These are phyloP conservation scores for Corylus heterophylla DNA, from an alignment of 306 rosid species.

Conservation along the genomic window DNA sequence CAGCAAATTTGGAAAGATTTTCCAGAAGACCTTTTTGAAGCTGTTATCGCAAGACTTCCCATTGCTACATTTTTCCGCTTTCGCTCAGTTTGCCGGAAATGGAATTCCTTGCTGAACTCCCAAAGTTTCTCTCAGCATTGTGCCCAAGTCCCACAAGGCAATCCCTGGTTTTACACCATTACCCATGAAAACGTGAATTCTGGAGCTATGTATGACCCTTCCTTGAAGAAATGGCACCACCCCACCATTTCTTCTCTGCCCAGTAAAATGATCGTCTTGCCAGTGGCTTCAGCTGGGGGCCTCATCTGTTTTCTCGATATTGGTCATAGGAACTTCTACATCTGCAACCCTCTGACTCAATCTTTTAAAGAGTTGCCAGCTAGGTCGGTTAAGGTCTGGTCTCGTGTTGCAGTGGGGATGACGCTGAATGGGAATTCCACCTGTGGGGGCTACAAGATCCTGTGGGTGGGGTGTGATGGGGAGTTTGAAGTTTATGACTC, in stretches of 20 bases:
- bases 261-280: constrained; percentile 50
- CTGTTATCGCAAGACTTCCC: constrained; percentile 88
- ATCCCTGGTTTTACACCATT: constrained; percentile 85
- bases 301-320: constrained; percentile 79
- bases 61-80: constrained; percentile 71
- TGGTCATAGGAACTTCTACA: constrained; percentile 66
- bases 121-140: constrained; percentile 71
- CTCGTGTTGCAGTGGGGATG: constrained; percentile 85
- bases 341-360: constrained; percentile 88
- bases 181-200: constrained; percentile 69
- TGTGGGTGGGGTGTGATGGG: constrained; percentile 80
- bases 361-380: constrained; percentile 88
- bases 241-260: constrained; percentile 62
- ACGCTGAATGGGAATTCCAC: constrained; percentile 48
- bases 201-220: constrained; percentile 89
- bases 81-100: constrained; percentile 72
- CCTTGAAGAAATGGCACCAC: constrained; percentile 84
- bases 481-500: constrained; percentile 88
- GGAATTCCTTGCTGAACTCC: constrained; percentile 80
- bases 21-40: constrained; percentile 83
- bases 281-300: constrained; percentile 96
- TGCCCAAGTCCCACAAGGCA: constrained; percentile 55
- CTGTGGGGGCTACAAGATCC: constrained; percentile 69
- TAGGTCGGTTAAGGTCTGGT: constrained; percentile 70
- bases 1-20: constrained; percentile 77